Evolutionary conservation across 331 rosid genomes (phyloP).

Genomic region (Cucumis variabilis): DNA sequence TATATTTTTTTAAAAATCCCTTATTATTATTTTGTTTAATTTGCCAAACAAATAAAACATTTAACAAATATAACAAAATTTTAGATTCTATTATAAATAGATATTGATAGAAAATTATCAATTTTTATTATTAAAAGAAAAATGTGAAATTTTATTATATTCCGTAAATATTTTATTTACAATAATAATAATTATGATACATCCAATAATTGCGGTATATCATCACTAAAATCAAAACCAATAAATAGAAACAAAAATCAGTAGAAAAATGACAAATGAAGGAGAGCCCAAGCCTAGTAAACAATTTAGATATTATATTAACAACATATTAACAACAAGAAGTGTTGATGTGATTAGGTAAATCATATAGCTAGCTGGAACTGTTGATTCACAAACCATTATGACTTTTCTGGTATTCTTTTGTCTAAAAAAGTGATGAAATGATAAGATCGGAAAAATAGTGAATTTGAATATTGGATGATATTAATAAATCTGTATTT

Average conservation of each 20-base stretch:
- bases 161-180: too few species aligned
- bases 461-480: not conserved
- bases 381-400: slow-evolving; percentile 15
- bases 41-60: too few species aligned
- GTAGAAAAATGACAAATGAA: not conserved
- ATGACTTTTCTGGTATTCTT: not conserved
- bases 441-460: not conserved
- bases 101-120: too few species aligned
- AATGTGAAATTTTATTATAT: too few species aligned
- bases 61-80: too few species aligned
- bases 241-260: not conserved
- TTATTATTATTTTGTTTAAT: too few species aligned
- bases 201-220: not conserved
- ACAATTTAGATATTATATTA: not conserved
- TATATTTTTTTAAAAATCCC: too few species aligned
- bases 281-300: too few species aligned
- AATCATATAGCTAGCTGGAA: not conserved
- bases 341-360: not conserved
- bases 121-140: too few species aligned
- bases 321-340: not conserved
- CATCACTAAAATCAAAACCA: too few species aligned
- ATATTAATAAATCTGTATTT: not conserved
- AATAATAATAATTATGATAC: not conserved
- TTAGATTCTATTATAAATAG: too few species aligned
- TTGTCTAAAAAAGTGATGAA: not conserved